phyloP scores from a whole-genome alignment of 2,329 filamentous ascomycete species.

The Alternaria longipes region DNA sequence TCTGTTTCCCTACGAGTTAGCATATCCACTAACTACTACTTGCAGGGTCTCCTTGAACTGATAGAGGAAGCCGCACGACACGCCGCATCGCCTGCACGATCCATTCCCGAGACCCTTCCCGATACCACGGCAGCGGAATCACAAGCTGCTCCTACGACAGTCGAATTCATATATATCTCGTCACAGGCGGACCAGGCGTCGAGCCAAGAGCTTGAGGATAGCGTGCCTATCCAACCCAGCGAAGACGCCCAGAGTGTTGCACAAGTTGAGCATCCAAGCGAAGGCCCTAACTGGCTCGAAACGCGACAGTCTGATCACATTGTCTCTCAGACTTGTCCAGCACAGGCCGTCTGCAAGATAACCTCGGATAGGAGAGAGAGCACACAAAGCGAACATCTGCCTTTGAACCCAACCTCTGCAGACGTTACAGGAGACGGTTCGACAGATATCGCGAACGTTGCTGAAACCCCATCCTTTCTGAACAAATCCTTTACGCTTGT shows the following conservation, averaged over 20 bases:
- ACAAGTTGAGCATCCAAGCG: background rate
- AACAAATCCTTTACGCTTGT: background rate
- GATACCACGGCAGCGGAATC: conserved; percentile 25
- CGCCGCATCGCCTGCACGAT: conserved; percentile 29
- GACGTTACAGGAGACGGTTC: background rate
- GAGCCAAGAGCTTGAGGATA: background rate
- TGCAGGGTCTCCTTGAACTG: conserved; percentile 26
- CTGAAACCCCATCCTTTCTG: background rate
- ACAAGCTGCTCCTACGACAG: conserved; percentile 12
- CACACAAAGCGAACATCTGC: background rate
- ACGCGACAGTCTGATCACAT: background rate
- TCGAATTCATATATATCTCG: conserved; percentile 9
- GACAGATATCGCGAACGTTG: background rate
- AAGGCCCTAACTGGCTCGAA: background rate
- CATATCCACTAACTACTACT: conserved; percentile 14
- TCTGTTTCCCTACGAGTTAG: background rate
- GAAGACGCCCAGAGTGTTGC: background rate
- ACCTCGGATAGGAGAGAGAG: background rate
- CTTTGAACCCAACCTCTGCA: background rate
- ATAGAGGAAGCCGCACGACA: conserved; percentile 20
- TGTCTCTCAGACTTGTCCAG: background rate
- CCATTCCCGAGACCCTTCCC: conserved; percentile 41
- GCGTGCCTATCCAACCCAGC: background rate
- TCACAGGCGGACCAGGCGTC: conserved; percentile 7
- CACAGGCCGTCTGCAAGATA: background rate